These are phyloP conservation scores for Podaxis mareebaensis DNA, from an alignment of 768 basidiomycete species.

Conservation along the genomic window DNA sequence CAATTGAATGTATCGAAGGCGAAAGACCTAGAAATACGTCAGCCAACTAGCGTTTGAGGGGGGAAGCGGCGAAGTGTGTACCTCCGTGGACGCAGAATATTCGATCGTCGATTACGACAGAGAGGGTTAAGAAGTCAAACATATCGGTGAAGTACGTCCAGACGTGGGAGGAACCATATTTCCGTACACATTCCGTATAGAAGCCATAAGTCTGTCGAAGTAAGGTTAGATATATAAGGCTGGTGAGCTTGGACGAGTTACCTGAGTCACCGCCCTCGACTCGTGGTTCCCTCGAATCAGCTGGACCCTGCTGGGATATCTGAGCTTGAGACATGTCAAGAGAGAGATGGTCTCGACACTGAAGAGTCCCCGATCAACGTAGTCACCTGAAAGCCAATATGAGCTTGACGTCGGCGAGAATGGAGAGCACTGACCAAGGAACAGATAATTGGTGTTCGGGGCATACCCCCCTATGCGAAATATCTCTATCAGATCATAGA, in stretches of 20 bases:
- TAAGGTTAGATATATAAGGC: conserved; percentile 28
- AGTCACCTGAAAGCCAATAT: conserved; percentile 70
- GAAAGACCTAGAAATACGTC: conserved; percentile 67
- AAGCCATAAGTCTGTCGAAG: conserved; percentile 89
- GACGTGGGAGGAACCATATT: conserved; percentile 93
- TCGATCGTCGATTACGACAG: conserved; percentile 97
- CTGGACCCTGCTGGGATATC: conserved; percentile 96
- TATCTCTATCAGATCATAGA: conserved; percentile 98
- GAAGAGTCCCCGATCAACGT: conserved; percentile 97
- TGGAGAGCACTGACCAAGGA: conserved; percentile 72
- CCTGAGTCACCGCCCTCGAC: conserved; percentile 96
- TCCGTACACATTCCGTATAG: conserved; percentile 96
- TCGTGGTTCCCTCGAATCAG: conserved; percentile 98
- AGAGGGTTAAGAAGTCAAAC: conserved; percentile 98
- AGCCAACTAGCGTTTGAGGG: conserved; percentile 17
- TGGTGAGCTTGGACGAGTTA: conserved; percentile 41
- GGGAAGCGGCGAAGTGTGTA: conserved; percentile 32
- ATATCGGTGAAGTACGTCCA: conserved; percentile 99
- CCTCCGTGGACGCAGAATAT: conserved; percentile 99
- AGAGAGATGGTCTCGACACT: conserved; percentile 98
- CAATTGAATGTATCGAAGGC: conserved; percentile 97
- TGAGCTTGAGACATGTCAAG: conserved; percentile 92
- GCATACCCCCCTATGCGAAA: conserved; percentile 98
- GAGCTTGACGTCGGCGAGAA: conserved; percentile 4
- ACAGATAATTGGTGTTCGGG: conserved; percentile 97